These are phyloP conservation scores for Alternaria novae-zelandiae DNA, from an alignment of 2,329 filamentous ascomycete genomes.

Conservation along the genomic window DNA sequence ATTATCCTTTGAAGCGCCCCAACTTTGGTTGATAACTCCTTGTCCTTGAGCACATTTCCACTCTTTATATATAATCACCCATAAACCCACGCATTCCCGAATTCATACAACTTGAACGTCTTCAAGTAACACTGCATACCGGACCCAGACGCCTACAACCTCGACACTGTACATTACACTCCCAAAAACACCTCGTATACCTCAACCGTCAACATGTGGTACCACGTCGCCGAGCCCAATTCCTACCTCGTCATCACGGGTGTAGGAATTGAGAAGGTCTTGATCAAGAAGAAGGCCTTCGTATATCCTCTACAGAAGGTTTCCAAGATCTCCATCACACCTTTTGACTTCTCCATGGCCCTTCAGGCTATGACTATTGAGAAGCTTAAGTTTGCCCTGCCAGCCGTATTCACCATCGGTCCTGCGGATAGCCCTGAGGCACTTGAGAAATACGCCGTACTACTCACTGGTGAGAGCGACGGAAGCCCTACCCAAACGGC, in stretches of 20 bases:
- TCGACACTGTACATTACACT: background rate
- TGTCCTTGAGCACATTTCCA: background rate
- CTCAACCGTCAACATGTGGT: conserved; percentile 51
- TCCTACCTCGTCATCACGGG: conserved; percentile 89
- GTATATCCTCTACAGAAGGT: conserved; percentile 50
- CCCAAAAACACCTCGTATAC: too few species aligned
- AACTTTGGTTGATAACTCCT: background rate
- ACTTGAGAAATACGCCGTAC: conserved; percentile 81
- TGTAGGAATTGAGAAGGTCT: conserved; percentile 74
- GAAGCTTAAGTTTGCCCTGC: conserved; percentile 82
- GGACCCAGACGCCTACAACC: background rate
- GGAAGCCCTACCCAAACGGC: conserved; percentile 46
- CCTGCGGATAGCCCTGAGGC: conserved; percentile 74
- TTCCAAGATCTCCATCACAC: conserved; percentile 65
- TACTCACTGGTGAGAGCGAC: conserved; percentile 70
- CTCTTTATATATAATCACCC: background rate
- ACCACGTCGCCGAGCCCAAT: conserved; percentile 75
- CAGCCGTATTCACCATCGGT: conserved; percentile 85
- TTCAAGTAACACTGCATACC: background rate
- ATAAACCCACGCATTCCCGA: background rate
- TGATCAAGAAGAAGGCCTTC: conserved; percentile 73
- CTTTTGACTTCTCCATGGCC: conserved; percentile 82
- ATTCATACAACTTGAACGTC: background rate
- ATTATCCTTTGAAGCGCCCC: background rate
- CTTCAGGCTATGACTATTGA: conserved; percentile 89